Evolutionary conservation across 1,284 basidiomycete species (phyloP).

Genomic region (Tilletia walkeri): DNA sequence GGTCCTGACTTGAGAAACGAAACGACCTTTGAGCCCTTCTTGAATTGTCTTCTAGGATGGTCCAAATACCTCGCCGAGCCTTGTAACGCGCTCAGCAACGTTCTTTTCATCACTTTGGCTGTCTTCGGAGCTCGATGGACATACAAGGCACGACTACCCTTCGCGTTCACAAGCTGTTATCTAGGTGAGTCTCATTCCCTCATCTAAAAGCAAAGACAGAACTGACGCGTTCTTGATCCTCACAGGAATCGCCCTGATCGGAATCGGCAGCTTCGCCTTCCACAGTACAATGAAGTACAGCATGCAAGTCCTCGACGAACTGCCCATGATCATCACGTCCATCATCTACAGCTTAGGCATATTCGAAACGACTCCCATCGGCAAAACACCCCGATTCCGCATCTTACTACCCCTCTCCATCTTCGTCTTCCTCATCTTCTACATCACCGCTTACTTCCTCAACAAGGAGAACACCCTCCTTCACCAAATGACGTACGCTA

Average conservation of each 20-base stretch:
- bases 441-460: slow-evolving; percentile 54
- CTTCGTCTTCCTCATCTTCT: slow-evolving; percentile 30
- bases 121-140: slow-evolving; percentile 52
- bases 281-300: slow-evolving; percentile 51
- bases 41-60: slow-evolving; percentile 20
- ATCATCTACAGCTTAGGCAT: slow-evolving; percentile 38
- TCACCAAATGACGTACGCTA: slow-evolving; percentile 61
- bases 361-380: slow-evolving; percentile 35
- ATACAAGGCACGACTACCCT: slow-evolving; percentile 30
- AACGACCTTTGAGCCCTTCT: background rate
- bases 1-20: background rate
- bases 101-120: slow-evolving; percentile 58
- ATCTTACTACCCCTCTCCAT: slow-evolving; percentile 32
- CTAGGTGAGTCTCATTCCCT: slow-evolving; percentile 20
- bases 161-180: slow-evolving; percentile 38
- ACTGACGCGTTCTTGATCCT: slow-evolving; percentile 1
- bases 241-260: slow-evolving; percentile 39
- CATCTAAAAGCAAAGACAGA: slow-evolving; percentile 7
- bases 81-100: slow-evolving; percentile 57
- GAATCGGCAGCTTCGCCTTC: slow-evolving; percentile 45
- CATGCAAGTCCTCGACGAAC: slow-evolving; percentile 52
- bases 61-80: slow-evolving; percentile 50
- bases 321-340: slow-evolving; percentile 55
- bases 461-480: slow-evolving; percentile 61
- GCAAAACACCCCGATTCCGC: slow-evolving; percentile 26